Conservation (phyloP, 176 grass and related monocot genomes). For the Aegilops longissima region DNA sequence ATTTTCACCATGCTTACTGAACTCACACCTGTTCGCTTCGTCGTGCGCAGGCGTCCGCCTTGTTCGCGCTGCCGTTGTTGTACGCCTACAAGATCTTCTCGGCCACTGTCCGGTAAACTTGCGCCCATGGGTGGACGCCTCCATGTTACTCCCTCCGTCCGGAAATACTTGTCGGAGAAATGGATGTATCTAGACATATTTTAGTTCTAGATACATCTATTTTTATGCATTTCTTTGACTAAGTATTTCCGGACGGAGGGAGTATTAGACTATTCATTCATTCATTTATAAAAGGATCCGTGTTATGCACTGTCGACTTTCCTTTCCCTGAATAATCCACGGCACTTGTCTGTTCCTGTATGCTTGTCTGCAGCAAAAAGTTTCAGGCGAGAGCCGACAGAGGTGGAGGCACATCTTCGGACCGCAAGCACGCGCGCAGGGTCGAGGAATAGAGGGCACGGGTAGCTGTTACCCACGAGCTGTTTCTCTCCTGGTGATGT, state of each 20-base stretch:
- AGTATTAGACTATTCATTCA: not conserved
- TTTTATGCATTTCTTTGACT: no score
- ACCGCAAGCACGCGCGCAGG: not conserved
- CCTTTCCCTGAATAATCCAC: not conserved
- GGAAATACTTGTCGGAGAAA: no score
- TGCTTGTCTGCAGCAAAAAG: constrained; percentile 2
- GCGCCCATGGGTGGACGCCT: no score
- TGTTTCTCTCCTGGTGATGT: no score
- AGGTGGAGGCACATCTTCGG: not conserved
- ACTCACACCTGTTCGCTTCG: not conserved
- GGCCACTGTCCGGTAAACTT: not conserved
- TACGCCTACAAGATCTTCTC: constrained; percentile 11
- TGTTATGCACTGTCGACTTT: not conserved
- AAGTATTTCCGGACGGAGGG: no score
- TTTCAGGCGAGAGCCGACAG: not conserved
- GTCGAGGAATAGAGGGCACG: not conserved
- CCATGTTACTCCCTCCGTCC: no score
- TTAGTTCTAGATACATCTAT: no score
- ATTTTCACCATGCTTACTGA: not conserved
- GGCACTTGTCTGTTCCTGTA: not conserved
- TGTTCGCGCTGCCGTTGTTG: constrained; percentile 2
- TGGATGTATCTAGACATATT: no score
- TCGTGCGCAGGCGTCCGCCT: constrained; percentile 1
- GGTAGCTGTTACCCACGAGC: no score
- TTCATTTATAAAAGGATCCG: no score